These are phyloP conservation scores for Neoscytalidium dimidiatum DNA, from an alignment of 2,329 filamentous ascomycete genomes.

Conservation along the genomic window DNA sequence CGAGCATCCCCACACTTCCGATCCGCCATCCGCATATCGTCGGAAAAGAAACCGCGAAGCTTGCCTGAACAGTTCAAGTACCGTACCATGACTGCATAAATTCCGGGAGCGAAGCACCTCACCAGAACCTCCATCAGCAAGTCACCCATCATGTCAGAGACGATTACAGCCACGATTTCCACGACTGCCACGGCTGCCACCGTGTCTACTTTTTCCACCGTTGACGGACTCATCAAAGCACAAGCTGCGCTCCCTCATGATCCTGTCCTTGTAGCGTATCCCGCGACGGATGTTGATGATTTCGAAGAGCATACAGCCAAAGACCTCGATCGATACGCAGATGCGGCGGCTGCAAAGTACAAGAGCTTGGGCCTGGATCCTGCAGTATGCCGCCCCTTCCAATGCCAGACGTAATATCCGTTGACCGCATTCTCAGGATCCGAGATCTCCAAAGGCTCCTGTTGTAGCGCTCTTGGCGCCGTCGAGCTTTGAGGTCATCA, in stretches of 20 bases:
- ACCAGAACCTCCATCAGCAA: background rate
- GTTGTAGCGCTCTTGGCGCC: conserved; percentile 53
- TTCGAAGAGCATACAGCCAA: conserved; percentile 30
- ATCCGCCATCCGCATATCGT: background rate
- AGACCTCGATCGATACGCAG: conserved; percentile 28
- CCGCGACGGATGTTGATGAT: conserved; percentile 27
- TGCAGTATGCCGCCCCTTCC: conserved; percentile 22
- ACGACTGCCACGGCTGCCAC: background rate
- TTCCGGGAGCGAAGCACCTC: background rate
- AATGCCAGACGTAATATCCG: no score
- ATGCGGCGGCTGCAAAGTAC: conserved; percentile 28
- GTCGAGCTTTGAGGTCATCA: conserved; percentile 57
- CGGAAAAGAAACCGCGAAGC: conserved; percentile 8
- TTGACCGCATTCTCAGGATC: background rate
- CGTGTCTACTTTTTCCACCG: conserved; percentile 21
- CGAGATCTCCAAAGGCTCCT: background rate
- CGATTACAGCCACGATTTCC: background rate
- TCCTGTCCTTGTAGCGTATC: conserved; percentile 28
- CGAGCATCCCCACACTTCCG: background rate
- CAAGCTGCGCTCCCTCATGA: conserved; percentile 25
- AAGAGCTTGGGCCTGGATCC: conserved; percentile 25
- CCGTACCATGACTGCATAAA: no score
- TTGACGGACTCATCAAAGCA: conserved; percentile 30
- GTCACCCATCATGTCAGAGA: background rate
- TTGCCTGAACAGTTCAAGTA: background rate